Evolutionary conservation across 2,329 filamentous ascomycete species (phyloP), one percentile per base, ranked within the genome.

Genomic region (Akanthomyces uredinophilus): DNA sequence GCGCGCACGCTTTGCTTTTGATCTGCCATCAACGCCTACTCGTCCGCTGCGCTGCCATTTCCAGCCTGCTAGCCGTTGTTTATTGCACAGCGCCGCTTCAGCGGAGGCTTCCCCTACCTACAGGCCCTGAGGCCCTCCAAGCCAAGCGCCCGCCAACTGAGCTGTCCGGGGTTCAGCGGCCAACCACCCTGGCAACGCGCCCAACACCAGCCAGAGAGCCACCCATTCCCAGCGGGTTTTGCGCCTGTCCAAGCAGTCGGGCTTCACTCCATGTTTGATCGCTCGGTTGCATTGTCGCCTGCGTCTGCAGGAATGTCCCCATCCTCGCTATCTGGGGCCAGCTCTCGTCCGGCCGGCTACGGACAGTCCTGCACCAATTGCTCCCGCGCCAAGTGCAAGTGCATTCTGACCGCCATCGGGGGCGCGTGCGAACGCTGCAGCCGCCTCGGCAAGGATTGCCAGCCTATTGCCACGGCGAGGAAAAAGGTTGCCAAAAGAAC

Each of bases 331-430:
- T 49, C 59, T 41, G 32, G 43, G 18, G 35, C 20, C 49, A 32
- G 20, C 35, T 18, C 59, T 13, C 53, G 61, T 4, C 72, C 74
- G 6, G 74, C 74, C 14, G 74, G 73, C 20, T 80, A 80, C 64
- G 78, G 78, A 24, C 70, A 76, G 49, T 78, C 78, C 1, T 81
- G 79, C 64, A 76, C 74, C 41, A 80, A 78, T 66, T 81, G 79
- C 67, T 77, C 78, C 51, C 72, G 73, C 51, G 77, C 78, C 37
- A 82, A 82, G 66, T 81, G 78, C 70, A 78, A 80, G 66, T 82
- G 80, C 68, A 77, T 81, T 60, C 68, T 78, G 63, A 73, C 72
- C 14, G 58, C 66, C 4, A 70, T 67, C 14, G 74, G 71, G 22
- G 64, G 64, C 5, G 70, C 67, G 52, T 79, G 77, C 63, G 75